Evolutionary conservation across 352 stramenopile species (phyloP).

Genomic region (Achlya hypogyna): DNA sequence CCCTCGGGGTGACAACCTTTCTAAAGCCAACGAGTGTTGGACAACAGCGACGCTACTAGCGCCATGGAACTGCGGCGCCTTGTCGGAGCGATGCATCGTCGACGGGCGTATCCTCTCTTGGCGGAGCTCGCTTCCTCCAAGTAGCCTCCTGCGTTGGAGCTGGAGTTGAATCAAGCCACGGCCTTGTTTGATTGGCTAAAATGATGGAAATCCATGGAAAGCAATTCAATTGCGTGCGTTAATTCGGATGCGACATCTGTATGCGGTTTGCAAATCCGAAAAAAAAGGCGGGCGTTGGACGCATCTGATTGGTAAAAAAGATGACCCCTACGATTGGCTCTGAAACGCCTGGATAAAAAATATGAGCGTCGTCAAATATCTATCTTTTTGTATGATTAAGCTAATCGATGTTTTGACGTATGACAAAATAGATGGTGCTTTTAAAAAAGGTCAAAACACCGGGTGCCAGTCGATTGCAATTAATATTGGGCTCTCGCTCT

Average conservation of each 20-base stretch:
- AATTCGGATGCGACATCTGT: neutral
- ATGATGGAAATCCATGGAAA: neutral
- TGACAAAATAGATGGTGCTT: neutral
- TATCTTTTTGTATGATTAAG: neutral
- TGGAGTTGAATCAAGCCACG: too few species aligned
- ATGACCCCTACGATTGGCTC: conserved; percentile 10
- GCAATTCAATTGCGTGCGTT: neutral
- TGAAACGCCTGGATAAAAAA: conserved; percentile 6
- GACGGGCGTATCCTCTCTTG: too few species aligned
- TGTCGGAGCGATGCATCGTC: too few species aligned
- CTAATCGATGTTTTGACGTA: conserved; percentile 9
- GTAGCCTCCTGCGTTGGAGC: too few species aligned
- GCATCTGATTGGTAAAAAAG: neutral
- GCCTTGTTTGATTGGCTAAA: neutral
- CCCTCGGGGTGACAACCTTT: too few species aligned
- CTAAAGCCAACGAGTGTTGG: too few species aligned
- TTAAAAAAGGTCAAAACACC: neutral
- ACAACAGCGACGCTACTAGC: too few species aligned
- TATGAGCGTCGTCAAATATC: neutral
- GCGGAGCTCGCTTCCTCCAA: too few species aligned
- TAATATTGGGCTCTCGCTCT: neutral
- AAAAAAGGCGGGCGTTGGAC: neutral
- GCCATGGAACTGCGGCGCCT: too few species aligned
- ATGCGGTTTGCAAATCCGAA: neutral
- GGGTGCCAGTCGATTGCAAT: neutral